These are phyloP conservation scores for Agaricus bisporus DNA, from an alignment of 768 basidiomycete genomes.

Conservation along the genomic window DNA sequence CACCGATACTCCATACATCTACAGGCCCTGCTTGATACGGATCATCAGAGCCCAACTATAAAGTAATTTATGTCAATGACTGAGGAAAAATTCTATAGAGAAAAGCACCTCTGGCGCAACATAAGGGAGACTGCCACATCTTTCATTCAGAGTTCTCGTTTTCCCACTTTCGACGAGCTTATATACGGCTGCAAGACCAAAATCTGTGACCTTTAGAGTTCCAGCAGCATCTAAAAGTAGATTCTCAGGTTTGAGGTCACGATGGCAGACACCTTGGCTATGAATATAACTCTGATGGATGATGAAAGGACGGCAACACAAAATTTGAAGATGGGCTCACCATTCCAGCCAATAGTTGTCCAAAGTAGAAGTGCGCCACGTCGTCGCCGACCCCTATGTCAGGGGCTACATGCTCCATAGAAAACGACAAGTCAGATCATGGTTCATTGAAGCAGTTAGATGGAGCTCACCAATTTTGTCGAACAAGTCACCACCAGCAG, in stretches of 20 bases:
- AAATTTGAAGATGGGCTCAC: slow-evolving; percentile 32
- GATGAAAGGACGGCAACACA: not conserved
- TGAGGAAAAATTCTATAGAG: not conserved
- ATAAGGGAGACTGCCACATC: slow-evolving; percentile 92
- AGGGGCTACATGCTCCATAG: slow-evolving; percentile 50
- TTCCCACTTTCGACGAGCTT: slow-evolving; percentile 77
- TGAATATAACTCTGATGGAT: slow-evolving; percentile 72
- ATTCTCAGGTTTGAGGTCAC: slow-evolving; percentile 97
- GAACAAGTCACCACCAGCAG: slow-evolving; percentile 91
- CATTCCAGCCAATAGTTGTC: slow-evolving; percentile 78
- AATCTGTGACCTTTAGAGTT: slow-evolving; percentile 89
- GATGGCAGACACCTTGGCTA: slow-evolving; percentile 84
- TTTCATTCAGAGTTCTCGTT: slow-evolving; percentile 67
- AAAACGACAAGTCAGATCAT: not conserved
- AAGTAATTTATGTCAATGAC: not conserved
- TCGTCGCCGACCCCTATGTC: slow-evolving; percentile 85
- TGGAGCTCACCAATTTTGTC: slow-evolving; percentile 89
- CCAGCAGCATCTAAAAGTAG: slow-evolving; percentile 80
- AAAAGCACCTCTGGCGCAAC: slow-evolving; percentile 82
- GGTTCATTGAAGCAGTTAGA: not conserved
- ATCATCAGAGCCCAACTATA: slow-evolving; percentile 55
- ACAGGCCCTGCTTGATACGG: slow-evolving; percentile 89
- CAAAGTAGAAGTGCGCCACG: slow-evolving; percentile 86
- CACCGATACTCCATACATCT: slow-evolving; percentile 93
- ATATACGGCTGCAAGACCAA: slow-evolving; percentile 89